Evolutionary conservation across 441 rosid species (phyloP), one percentile per base, ranked within the genome.

Genomic region (Arabidopsis lyrata): DNA sequence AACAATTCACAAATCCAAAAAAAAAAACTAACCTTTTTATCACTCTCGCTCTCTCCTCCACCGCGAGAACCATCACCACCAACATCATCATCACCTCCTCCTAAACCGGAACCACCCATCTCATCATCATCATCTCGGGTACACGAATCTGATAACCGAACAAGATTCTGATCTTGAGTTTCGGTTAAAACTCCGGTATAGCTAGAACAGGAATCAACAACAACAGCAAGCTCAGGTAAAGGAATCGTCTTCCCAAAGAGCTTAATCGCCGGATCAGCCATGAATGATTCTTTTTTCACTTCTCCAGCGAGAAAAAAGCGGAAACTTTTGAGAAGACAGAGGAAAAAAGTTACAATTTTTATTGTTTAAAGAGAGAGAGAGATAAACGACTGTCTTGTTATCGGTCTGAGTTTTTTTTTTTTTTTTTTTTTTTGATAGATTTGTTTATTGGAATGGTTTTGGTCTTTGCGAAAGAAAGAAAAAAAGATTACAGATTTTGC

Each of bases 211-310:
- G 70, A 53, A 55, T 45, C 65, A 52, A 13, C 77, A 68, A 20
- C 49, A 44, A 5, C 74, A 69, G 76, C 77, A 54, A 78, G 77
- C 80, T 87, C 88, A 29, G 86, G 86, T 57, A 87, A 74, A 68
- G 87, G 82, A 76, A 89, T 89, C 78, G 87, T 87, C 81, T 83
- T 82, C 49, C 94, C 94, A 60, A 89, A 89, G 11, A 89, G 86
- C 80, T 87, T 89, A 82, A 89, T 85, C 68, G 85, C 83, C 82
- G 89, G 90, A 85, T 89, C 94, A 77, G 86, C 71, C 94, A 89
- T 88, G 77, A 16, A 72, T 70, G 60, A 60, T 39, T 60, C 52
- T 11, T 8, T 38, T 29, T 9, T 5, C 41, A 16, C 58, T n/a
- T 63, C 60, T 53, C 48, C 44, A 27, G 70, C 59, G 82, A 61